Base-by-base conservation (phyloP, 805 yeast species). In the Kregervanrija delftensis region DNA sequence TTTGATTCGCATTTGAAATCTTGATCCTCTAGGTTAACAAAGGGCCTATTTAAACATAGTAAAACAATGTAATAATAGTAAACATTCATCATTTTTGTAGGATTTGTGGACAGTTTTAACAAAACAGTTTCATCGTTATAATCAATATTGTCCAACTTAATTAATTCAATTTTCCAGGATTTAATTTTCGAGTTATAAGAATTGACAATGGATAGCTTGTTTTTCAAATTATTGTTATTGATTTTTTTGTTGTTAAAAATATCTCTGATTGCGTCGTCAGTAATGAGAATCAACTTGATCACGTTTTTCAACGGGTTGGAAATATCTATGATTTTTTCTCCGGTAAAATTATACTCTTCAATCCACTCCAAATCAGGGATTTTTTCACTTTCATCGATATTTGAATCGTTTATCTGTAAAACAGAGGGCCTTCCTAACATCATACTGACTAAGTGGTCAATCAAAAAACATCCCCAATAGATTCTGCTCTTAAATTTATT, bases 391-490 rank as follows among this genome's bases (percentile, higher is more conserved):
- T 77, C 83, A 0, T 79, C 78, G 11, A 80, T 76, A 0, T 83
- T 72, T 0, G 85, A 77, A 50, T 80, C 81, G 37, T 73, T 68
- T 41, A 74, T 66, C 53, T 78, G 75, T 41, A 80, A 58, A 1
- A 73, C 61, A 0, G 81, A 72, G 0, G 83, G 82, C 42, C 84
- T 61, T 3, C 86, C 86, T 39, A 79, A 60, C 41, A 79, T 64
- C 33, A 79, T 61, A 54, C 82, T 74, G 33, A 79, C 76, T 52
- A 79, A 75, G 55, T 78, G 84, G 57, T 80, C 86, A 2, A 81
- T 81, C 45, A 79, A 64, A 57, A 74, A 80, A 41, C 80, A 72
- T 3, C 86, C 86, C 86, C 86, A 80, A 56, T 76, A 77, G 10
- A 80, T 75, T 46, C 86, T 64, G 41, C 79, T 71, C 46, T 83